phyloP scores from a whole-genome alignment of 345 rosid genomes.

The Raphanus raphanistrum region DNA sequence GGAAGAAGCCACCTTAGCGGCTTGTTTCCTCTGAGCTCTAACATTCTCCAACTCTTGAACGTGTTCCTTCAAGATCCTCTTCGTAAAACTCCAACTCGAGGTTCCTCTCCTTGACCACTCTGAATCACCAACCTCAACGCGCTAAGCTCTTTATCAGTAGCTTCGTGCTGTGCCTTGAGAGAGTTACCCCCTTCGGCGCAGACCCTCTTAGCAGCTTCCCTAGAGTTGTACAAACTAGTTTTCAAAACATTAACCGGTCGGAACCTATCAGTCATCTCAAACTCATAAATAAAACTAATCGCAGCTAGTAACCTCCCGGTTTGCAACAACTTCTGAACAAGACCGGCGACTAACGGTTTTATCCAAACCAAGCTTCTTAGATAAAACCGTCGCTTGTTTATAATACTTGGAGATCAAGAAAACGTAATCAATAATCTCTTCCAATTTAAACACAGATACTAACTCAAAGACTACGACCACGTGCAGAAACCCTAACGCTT shows the following conservation, averaged over 20 bases:
- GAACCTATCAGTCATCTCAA: slow-evolving; percentile 57
- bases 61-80: slow-evolving; percentile 47
- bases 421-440: slow-evolving; percentile 51
- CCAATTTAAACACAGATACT: slow-evolving; percentile 40
- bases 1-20: background rate
- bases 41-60: slow-evolving; percentile 59
- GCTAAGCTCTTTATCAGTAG: slow-evolving; percentile 49
- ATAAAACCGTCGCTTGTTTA: slow-evolving; percentile 42
- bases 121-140: slow-evolving; percentile 58
- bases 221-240: slow-evolving; percentile 47
- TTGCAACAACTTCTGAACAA: slow-evolving; percentile 55
- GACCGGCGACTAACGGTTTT: slow-evolving; percentile 44
- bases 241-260: slow-evolving; percentile 57
- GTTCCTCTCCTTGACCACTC: slow-evolving; percentile 54
- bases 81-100: slow-evolving; percentile 53
- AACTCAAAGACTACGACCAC: slow-evolving; percentile 59
- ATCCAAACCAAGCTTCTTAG: slow-evolving; percentile 52
- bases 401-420: slow-evolving; percentile 39
- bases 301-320: slow-evolving; percentile 51
- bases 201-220: slow-evolving; percentile 41
- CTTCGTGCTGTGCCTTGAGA: slow-evolving; percentile 51
- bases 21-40: background rate
- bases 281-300: slow-evolving; percentile 56
- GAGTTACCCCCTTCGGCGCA: slow-evolving; percentile 47
- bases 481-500: slow-evolving; percentile 55